Evolutionary conservation across 2,329 filamentous ascomycete species (phyloP), one percentile per base, ranked within the genome.

Genomic region (Fusarium mangiferae): DNA sequence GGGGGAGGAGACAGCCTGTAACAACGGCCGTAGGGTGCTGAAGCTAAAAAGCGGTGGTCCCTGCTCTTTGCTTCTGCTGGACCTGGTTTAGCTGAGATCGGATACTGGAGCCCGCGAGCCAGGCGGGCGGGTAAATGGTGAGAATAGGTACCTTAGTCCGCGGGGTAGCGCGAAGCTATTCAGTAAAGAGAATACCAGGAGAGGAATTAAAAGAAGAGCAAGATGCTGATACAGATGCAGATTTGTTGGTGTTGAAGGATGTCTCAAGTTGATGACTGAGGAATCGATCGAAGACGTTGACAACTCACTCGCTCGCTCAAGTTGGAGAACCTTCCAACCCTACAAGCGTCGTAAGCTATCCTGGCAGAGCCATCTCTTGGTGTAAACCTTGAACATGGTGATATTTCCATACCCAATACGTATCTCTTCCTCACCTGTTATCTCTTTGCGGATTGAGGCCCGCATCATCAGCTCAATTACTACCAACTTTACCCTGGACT

Each of bases 101-200:
- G 58, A 67, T 62, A 33, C 55, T 65, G 39, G 44, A 73, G 70
- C 72, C 71, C 67, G 52, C 45, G 71, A 72, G 67, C 72, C 72
- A 74, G 67, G 71, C 72, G 72, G 72, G 68, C 59, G 72, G 72
- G 56, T 74, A 74, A 74, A 71, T 62, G 59, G 52, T 61, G 46
- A 52, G 52, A 15, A 44, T 59, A 46, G 14, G 30, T 48, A 20
- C 48, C 30, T 30, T 33, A 68, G 36, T 61, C 61, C 51, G 72
- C 63, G 71, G 72, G 72, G 72, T 74, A 68, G 62, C 63, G 65
- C 22, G 33, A 70, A 41, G 68, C 63, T 54, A 66, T 56, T 49
- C 41, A 38, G n/a, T 35, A 41, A 14, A 12, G 7, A 11, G 8
- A 28, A 28, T 48, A 48, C 9, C 45, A 48, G 54, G 39, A 46